These are phyloP conservation scores for Pontederia paniculata DNA, from an alignment of 176 grass and related monocot genomes.

Conservation along the genomic window DNA sequence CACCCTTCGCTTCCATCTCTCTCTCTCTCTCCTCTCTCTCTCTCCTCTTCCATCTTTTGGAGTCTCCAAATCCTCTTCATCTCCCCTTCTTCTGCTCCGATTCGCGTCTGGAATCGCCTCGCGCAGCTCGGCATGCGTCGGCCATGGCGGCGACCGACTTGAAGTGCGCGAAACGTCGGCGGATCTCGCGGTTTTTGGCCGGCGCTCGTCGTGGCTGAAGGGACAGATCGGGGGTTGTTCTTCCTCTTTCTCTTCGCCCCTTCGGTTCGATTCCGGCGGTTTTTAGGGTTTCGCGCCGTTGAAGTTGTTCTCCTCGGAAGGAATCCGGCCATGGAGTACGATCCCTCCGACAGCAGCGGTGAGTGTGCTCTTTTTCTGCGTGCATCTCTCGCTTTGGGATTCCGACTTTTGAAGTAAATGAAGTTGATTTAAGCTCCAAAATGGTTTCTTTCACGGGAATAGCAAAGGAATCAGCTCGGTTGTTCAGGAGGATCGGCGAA, in stretches of 20 bases:
- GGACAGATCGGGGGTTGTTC: too few relatives aligned
- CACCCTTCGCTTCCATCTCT: neutral
- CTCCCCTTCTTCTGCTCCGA: neutral
- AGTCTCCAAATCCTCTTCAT: neutral
- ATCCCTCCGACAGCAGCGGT: constrained; percentile 4
- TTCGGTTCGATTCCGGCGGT: neutral
- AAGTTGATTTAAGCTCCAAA: too few relatives aligned
- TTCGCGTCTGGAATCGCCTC: neutral
- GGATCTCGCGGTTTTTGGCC: too few relatives aligned
- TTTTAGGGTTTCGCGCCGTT: neutral
- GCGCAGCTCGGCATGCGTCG: neutral
- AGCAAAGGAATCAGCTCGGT: neutral
- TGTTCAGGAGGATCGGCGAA: neutral
- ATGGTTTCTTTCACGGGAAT: neutral
- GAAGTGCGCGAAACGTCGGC: too few relatives aligned
- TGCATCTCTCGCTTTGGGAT: neutral
- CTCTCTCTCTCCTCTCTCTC: neutral
- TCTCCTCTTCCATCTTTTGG: neutral
- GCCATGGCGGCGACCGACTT: neutral
- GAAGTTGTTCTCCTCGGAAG: neutral
- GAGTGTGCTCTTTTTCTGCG: neutral
- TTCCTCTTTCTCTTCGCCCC: neutral
- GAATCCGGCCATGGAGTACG: neutral
- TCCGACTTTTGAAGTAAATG: neutral
- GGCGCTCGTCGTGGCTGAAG: too few relatives aligned